phyloP scores from a whole-genome alignment of 176 grass and related monocot species.

The Eragrostis curvula region DNA sequence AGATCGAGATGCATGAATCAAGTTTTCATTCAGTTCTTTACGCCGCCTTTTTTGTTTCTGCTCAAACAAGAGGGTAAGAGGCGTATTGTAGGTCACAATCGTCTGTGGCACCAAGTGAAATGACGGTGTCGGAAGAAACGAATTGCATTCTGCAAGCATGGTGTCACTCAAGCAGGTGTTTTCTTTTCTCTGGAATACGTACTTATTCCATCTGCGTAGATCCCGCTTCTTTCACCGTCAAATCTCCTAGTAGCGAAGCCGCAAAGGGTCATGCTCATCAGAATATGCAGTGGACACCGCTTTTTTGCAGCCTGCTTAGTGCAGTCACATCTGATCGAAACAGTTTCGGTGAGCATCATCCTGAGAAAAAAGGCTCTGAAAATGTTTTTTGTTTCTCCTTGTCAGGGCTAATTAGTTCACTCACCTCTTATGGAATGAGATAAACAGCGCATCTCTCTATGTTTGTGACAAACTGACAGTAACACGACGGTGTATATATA shows the following conservation, averaged over 20 bases:
- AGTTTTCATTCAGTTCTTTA: neutral
- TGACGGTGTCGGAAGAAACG: neutral
- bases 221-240: neutral
- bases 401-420: neutral
- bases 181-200: no score
- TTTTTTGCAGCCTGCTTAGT: no score
- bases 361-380: neutral
- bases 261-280: neutral
- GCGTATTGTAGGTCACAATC: neutral
- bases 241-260: neutral
- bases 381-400: neutral
- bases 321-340: no score
- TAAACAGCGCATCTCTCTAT: neutral
- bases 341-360: neutral
- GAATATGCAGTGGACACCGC: no score
- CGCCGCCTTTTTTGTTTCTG: neutral
- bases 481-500: neutral
- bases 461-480: neutral
- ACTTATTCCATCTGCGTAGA: neutral
- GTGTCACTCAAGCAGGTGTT: no score
- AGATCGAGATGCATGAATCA: slow-evolving; percentile 6
- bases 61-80: neutral
- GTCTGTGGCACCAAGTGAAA: neutral
- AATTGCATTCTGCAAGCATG: neutral
- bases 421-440: neutral